Conservation (phyloP, 148 eudicot species). For the Vaccinium darrowii region DNA sequence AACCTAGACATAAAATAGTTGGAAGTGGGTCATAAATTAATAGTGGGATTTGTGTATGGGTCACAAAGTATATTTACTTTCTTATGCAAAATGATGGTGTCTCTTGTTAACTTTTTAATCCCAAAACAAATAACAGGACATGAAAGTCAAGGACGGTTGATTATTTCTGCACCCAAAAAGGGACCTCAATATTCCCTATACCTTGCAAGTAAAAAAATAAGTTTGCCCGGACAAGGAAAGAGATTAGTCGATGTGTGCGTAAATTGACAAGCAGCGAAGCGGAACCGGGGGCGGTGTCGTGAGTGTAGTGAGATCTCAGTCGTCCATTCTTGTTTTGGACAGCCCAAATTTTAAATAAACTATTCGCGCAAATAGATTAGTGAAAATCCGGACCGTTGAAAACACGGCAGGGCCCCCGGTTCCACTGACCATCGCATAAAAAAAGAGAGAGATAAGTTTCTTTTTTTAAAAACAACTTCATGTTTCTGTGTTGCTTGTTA, state of each 20-base stretch:
- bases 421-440: too few species aligned
- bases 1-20: conserved; percentile 9
- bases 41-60: conserved; percentile 20
- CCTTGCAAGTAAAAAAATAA: neutral
- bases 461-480: neutral
- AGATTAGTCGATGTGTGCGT: too few species aligned
- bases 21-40: conserved; percentile 20
- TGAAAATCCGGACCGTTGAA: too few species aligned
- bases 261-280: too few species aligned
- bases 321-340: too few species aligned
- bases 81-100: conserved; percentile 35
- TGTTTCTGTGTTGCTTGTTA: neutral
- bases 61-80: conserved; percentile 27
- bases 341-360: too few species aligned
- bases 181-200: neutral
- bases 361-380: too few species aligned
- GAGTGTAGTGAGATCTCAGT: too few species aligned
- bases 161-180: conserved; percentile 14
- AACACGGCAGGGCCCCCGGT: too few species aligned
- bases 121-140: conserved; percentile 14
- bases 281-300: too few species aligned
- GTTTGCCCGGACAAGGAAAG: too few species aligned
- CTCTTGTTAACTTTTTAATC: conserved; percentile 22
- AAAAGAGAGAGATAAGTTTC: too few species aligned
- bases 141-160: conserved; percentile 13